phyloP scores from a whole-genome alignment of 371 early-diverging fungal species.

The Syncephalastrum sp. region DNA sequence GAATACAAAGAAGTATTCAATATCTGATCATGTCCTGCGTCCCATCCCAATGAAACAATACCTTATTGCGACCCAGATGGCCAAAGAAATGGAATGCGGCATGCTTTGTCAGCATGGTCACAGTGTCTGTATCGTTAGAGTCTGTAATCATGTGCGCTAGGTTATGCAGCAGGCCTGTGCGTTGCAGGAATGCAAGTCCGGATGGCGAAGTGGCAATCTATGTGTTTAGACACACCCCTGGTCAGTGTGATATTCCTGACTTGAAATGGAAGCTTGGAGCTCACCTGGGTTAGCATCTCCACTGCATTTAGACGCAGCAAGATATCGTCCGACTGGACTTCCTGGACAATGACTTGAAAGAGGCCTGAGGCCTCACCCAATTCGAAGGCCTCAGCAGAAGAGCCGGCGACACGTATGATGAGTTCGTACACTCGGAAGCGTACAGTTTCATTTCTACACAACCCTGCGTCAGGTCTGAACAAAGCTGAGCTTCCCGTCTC shows the following conservation, averaged over 20 bases:
- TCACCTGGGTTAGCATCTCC: constrained; percentile 49
- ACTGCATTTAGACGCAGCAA: constrained; percentile 50
- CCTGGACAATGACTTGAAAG: constrained; percentile 23
- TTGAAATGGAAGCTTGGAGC: background rate
- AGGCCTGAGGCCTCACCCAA: constrained; percentile 33
- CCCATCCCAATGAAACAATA: background rate
- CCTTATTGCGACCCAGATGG: constrained; percentile 30
- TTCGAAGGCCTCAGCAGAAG: constrained; percentile 43
- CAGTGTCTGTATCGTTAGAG: constrained; percentile 29
- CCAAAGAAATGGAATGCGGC: constrained; percentile 47
- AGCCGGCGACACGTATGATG: constrained; percentile 35
- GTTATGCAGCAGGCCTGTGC: constrained; percentile 26
- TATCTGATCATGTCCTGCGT: background rate
- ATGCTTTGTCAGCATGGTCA: constrained; percentile 33
- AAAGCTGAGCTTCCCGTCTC: background rate
- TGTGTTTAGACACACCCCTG: background rate
- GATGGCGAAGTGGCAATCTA: constrained; percentile 31
- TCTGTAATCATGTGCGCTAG: constrained; percentile 27
- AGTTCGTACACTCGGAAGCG: constrained; percentile 54
- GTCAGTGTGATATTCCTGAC: background rate
- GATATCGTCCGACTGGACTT: constrained; percentile 41
- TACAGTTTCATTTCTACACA: constrained; percentile 36
- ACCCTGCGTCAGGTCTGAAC: background rate
- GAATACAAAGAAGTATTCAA: background rate
- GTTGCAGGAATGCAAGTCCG: constrained; percentile 38